phyloP scores from a whole-genome alignment of 352 stramenopile genomes.

The Phytopythium boreale region DNA sequence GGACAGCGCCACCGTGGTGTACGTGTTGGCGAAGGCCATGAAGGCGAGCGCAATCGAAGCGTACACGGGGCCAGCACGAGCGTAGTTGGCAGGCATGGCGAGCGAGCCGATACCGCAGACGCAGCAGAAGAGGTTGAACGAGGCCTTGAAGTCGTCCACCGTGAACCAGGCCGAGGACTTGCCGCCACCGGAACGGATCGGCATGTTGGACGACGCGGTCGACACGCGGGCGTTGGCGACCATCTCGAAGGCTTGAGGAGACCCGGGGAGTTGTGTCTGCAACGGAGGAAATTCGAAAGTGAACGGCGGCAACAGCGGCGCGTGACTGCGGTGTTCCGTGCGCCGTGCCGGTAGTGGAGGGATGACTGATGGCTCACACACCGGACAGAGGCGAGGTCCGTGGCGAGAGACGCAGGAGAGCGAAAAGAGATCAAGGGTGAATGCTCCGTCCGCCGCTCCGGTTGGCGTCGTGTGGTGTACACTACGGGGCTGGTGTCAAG shows the following conservation, averaged over 20 bases:
- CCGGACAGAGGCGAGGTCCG: constrained; percentile 1
- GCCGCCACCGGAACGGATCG: constrained; percentile 5
- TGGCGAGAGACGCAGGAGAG: background rate
- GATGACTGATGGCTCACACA: constrained; percentile 10
- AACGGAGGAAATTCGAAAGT: constrained; percentile 26
- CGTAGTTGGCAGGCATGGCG: constrained; percentile 52
- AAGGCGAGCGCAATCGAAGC: constrained; percentile 40
- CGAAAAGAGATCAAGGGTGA: background rate
- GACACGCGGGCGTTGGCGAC: constrained; percentile 12
- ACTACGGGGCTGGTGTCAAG: background rate
- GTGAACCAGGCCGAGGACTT: constrained; percentile 35
- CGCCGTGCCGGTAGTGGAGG: constrained; percentile 1
- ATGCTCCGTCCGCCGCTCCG: background rate
- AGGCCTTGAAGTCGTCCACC: constrained; percentile 44
- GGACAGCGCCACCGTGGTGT: constrained; percentile 44
- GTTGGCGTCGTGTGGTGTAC: background rate
- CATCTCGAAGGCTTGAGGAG: constrained; percentile 8
- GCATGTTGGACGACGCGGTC: constrained; percentile 12
- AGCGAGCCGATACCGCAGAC: constrained; percentile 51
- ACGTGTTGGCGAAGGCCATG: constrained; percentile 59
- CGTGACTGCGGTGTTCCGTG: background rate
- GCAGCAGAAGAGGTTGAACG: constrained; percentile 42
- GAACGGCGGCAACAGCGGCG: constrained; percentile 4
- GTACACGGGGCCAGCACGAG: constrained; percentile 37
- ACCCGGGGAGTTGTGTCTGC: constrained; percentile 9